Evolutionary conservation across 2,329 filamentous ascomycete species (phyloP), one percentile per base, ranked within the genome.

Genomic region (Botrytis sinoallii): DNA sequence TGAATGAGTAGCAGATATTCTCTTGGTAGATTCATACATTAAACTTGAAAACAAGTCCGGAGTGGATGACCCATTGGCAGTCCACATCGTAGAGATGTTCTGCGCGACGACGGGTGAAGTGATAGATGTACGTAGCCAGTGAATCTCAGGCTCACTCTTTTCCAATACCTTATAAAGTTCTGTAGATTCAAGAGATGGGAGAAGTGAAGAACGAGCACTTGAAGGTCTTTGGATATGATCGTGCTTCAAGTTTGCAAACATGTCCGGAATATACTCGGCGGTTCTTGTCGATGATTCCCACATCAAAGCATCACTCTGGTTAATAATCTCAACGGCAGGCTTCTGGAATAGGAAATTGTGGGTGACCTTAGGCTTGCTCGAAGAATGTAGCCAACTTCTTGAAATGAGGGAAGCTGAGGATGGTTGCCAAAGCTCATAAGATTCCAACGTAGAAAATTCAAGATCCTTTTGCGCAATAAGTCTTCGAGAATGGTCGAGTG

Each of bases 341-440:
- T 25, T 68, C 9, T 68, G 65, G 20, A 29, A 67, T 9, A 44
- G 48, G 14, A 67, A 44, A 29, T 40, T n/a, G 44, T 22, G 46
- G 38, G n/a, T 40, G n/a, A 14, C 9, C 18, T 3, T 35, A 4
- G 48, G 20, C 32, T 57, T 40, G 14, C 46, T 72, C 18, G 48
- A 67, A 44, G n/a, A 46, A 14, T 38, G 35, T 20, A 72, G 61
- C 70, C 70, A 72, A 35, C 57, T 65, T n/a, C 38, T 72, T 42
- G 70, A 44, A 25, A n/a, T 32, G 16, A 4, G 35, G 8, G 18
- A 32, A 25, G 20, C n/a, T 14, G 46, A 4, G 42, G 29, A 44
- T 32, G 48, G 35, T 42, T 72, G 38, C 70, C 61, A 72, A 25
- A 72, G 61, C 61, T 72, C 61, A 22, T 5, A 35, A 42, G 61